Percentiles rank a stretch among this genome's conserved stretches.
Evolutionary conservation across 176 grass and related monocot species (phyloP).

Genomic region (Dactylis glomerata): DNA sequence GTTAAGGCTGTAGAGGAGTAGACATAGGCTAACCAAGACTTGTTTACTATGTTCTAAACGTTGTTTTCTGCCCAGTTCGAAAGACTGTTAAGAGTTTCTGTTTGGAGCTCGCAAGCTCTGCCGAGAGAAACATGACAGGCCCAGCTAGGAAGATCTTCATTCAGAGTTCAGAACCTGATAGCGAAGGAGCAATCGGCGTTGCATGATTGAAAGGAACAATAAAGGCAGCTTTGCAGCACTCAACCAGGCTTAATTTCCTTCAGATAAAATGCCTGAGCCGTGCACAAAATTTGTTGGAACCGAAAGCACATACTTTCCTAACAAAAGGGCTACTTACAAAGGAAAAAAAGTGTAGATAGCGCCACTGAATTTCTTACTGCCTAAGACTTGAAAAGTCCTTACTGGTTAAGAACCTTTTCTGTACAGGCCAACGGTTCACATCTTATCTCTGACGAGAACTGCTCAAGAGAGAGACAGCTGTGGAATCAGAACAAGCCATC

Average conservation of each 20-base stretch:
- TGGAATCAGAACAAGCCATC: conserved; percentile 18
- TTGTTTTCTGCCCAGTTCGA: background rate
- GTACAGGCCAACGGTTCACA: background rate
- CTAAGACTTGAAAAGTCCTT: background rate
- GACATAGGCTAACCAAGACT: background rate
- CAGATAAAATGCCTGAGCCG: background rate
- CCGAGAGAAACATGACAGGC: background rate
- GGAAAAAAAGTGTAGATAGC: background rate
- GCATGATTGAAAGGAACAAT: background rate
- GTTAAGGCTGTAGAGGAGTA: background rate
- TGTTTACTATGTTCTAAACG: background rate
- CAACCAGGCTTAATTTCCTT: background rate
- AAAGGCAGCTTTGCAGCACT: background rate
- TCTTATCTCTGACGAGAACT: background rate
- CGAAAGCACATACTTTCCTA: background rate
- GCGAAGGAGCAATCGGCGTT: background rate
- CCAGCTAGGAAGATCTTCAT: background rate
- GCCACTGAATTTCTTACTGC: background rate
- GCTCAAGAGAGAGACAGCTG: background rate
- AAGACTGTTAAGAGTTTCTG: background rate
- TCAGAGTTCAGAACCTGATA: background rate
- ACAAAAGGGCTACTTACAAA: background rate
- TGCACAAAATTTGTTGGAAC: background rate
- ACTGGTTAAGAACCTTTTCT: background rate
- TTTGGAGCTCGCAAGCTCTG: background rate